Percentiles rank a stretch among this genome's conserved stretches.
Conservation (phyloP, 2,329 filamentous ascomycete genomes). For the Paecilomyces sp. region DNA sequence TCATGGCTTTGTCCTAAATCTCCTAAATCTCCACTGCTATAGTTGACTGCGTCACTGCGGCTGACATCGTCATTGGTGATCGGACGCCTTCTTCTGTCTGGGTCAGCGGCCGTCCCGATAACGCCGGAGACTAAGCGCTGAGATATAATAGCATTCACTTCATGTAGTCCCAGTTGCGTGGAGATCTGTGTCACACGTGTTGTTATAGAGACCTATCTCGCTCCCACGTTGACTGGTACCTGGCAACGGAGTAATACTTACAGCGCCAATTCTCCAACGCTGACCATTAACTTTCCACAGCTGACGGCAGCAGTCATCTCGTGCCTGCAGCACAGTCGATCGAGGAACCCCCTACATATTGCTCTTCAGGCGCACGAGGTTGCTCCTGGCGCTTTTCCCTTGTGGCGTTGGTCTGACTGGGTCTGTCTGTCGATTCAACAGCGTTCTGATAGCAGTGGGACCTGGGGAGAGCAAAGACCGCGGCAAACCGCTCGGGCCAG, state of each 20-base stretch:
- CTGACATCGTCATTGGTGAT: background rate
- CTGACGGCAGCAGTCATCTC: background rate
- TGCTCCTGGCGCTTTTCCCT: background rate
- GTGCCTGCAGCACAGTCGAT: background rate
- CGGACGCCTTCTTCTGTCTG: background rate
- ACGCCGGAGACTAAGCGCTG: background rate
- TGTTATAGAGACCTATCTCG: background rate
- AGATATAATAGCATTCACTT: background rate
- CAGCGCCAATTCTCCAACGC: background rate
- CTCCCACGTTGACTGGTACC: background rate
- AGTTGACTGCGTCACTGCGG: background rate
- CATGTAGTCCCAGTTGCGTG: background rate
- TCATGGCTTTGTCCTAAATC: background rate
- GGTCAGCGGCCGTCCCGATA: background rate
- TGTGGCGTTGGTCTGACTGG: background rate
- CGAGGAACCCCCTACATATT: background rate
- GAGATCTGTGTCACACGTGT: background rate
- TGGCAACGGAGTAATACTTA: background rate
- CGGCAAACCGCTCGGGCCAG: slow-evolving; percentile 5
- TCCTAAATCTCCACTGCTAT: background rate
- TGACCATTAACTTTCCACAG: background rate
- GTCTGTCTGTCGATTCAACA: background rate
- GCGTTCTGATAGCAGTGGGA: background rate
- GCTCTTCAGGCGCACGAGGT: background rate
- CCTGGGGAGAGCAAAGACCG: slow-evolving; percentile 16